These are phyloP conservation scores for Chrysanthemum makinoi DNA, from an alignment of 129 eudicot species.

Conservation along the genomic window DNA sequence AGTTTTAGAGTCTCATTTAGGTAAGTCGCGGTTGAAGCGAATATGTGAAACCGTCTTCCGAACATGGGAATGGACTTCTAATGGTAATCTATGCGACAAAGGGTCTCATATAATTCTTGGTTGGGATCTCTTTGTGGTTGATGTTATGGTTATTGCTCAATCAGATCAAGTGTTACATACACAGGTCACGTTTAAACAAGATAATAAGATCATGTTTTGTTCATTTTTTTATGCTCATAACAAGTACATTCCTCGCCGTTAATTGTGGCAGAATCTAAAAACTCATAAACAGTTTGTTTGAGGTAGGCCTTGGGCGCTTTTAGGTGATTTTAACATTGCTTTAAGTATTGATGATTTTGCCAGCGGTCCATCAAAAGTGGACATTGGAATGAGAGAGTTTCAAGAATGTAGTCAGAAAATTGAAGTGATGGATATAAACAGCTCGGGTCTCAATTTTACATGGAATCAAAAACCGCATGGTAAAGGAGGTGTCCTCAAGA, in stretches of 20 bases:
- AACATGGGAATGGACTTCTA: too few relatives aligned
- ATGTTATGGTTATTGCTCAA: neutral
- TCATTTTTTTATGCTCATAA: too few relatives aligned
- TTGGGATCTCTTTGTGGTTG: neutral
- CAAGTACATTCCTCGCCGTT: too few relatives aligned
- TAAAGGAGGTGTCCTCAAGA: neutral
- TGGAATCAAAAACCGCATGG: neutral
- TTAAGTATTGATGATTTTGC: neutral
- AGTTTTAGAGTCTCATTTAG: too few relatives aligned
- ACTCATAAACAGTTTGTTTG: too few relatives aligned
- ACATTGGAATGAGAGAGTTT: too few relatives aligned
- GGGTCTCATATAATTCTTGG: neutral
- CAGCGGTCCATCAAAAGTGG: neutral
- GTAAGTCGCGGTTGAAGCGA: too few relatives aligned
- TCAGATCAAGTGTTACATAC: neutral
- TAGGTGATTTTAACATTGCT: neutral
- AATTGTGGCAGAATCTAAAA: too few relatives aligned
- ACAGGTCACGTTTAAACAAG: too few relatives aligned
- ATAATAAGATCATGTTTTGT: neutral
- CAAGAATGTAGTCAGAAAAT: neutral
- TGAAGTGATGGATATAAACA: neutral
- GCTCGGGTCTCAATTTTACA: neutral
- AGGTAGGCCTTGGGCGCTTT: too few relatives aligned
- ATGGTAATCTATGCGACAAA: too few relatives aligned
- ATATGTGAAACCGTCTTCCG: neutral